Evolutionary conservation across 2,329 filamentous ascomycete genomes (phyloP).

Genomic region (Sphaceloma murrayae): DNA sequence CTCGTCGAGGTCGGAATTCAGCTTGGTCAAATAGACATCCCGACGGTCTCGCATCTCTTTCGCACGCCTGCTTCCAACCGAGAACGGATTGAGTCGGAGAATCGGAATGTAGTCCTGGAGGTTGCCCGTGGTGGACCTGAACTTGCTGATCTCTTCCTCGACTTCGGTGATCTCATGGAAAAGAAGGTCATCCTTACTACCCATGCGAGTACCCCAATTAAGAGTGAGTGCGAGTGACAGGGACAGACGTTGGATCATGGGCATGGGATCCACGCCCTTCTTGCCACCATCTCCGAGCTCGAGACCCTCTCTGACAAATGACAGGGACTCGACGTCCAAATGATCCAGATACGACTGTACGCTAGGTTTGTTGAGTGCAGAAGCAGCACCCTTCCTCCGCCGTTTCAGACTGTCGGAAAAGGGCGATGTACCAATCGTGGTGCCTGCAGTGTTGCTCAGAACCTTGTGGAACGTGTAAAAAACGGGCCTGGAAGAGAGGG

Average conservation of each 20-base stretch:
- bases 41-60: conserved; percentile 51
- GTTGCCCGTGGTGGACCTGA: conserved; percentile 52
- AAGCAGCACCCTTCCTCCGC: conserved; percentile 54
- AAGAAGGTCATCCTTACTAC: conserved; percentile 49
- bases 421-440: conserved; percentile 58
- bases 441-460: conserved; percentile 55
- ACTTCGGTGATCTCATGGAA: conserved; percentile 55
- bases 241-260: conserved; percentile 56
- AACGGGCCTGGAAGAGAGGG: conserved; percentile 34
- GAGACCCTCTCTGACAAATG: conserved; percentile 53
- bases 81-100: conserved; percentile 52
- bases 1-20: conserved; percentile 52
- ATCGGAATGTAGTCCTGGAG: conserved; percentile 54
- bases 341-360: conserved; percentile 54
- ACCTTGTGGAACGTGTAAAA: conserved; percentile 44
- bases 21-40: conserved; percentile 49
- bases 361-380: conserved; percentile 55
- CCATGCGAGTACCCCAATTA: conserved; percentile 57
- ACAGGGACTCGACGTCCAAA: conserved; percentile 52
- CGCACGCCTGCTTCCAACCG: conserved; percentile 47
- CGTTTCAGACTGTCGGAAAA: conserved; percentile 57
- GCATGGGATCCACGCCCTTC: conserved; percentile 52
- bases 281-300: conserved; percentile 48
- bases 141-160: conserved; percentile 51
- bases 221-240: conserved; percentile 54